Base-by-base conservation (phyloP, 805 yeast genomes). In the Pichia deserticola region DNA sequence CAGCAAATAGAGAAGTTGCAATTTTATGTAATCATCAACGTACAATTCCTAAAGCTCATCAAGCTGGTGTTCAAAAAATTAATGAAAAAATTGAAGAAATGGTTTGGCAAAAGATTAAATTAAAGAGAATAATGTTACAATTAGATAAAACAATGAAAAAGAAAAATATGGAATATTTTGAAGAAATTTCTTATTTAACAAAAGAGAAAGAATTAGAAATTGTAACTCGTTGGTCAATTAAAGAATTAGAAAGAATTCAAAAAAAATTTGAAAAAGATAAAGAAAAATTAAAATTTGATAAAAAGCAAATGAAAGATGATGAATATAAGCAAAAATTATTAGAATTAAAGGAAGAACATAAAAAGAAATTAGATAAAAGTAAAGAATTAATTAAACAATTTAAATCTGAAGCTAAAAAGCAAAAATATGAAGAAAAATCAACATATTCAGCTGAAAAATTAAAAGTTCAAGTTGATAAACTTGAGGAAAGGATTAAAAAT, bases 1-100 rank as follows among this genome's bases (percentile, higher is more conserved):
- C 97, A 25, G 98, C 98, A 1, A 90, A 90, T 65, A 79, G 97
- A 67, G 85, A 92, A 3, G 98, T 90, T 51, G 98, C 98, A 6
- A 89, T 90, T 53, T 72, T 90, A 60, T 90, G 98, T 85, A 90
- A 90, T 74, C 98, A 90, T 77, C 98, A 90, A 75, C 82, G 97
- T 67, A 81, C 96, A 20, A 89, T 90, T 9, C 78, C 89, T 45
- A 92, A 90, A 63, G 79, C 80, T 5, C 97, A 92, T 62, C 95
- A 86, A 43, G 78, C 79, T 28, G 75, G 89, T 6, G 88, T 92
- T 52, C 86, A 81, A 56, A 88, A 84, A 63, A 89, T 89, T 42
- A 78, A 72, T 56, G 95, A 85, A 48, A 82, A 76, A 58, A 78
- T 92, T 50, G 78, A 81, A 59, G 97, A 90, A 68, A 73, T 89